phyloP scores from a whole-genome alignment of 495 filamentous ascomycete genomes.

The Penicillium mononematosum region DNA sequence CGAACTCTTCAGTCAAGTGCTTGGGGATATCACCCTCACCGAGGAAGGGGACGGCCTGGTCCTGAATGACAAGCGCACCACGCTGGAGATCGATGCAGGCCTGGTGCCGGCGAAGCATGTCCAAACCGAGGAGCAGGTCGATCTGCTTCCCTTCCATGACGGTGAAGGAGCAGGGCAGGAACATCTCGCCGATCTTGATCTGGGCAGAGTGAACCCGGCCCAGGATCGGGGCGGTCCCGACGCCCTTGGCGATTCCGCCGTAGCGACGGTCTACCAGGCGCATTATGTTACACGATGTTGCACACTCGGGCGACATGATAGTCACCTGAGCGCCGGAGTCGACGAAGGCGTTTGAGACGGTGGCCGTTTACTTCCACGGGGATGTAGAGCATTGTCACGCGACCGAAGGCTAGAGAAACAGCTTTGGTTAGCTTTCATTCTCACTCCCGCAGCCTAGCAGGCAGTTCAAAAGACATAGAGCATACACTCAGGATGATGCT shows the following conservation, averaged over 20 bases:
- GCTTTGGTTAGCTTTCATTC: slow-evolving; percentile 17
- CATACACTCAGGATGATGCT: slow-evolving; percentile 93
- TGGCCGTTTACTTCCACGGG: slow-evolving; percentile 91
- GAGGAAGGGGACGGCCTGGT: slow-evolving; percentile 82
- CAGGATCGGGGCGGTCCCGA: slow-evolving; percentile 90
- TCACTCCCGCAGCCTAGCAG: neutral
- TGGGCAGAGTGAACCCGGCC: slow-evolving; percentile 92
- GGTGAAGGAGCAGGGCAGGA: slow-evolving; percentile 93
- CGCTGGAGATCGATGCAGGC: slow-evolving; percentile 84
- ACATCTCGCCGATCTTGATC: slow-evolving; percentile 86
- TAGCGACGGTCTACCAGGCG: slow-evolving; percentile 92
- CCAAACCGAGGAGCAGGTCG: slow-evolving; percentile 89
- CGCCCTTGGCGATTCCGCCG: slow-evolving; percentile 85
- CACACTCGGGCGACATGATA: slow-evolving; percentile 95
- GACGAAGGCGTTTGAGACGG: slow-evolving; percentile 92
- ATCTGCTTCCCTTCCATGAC: slow-evolving; percentile 99
- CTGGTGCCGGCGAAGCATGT: slow-evolving; percentile 95
- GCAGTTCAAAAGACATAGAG: neutral
- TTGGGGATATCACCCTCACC: slow-evolving; percentile 92
- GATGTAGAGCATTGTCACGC: slow-evolving; percentile 94
- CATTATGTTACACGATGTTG: slow-evolving; percentile 92
- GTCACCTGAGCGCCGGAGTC: slow-evolving; percentile 97
- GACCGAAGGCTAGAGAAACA: slow-evolving; percentile 71
- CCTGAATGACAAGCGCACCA: slow-evolving; percentile 80
- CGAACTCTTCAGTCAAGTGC: slow-evolving; percentile 61